Conservation (phyloP, 495 filamentous ascomycete species). For the Chaetomium tenue region DNA sequence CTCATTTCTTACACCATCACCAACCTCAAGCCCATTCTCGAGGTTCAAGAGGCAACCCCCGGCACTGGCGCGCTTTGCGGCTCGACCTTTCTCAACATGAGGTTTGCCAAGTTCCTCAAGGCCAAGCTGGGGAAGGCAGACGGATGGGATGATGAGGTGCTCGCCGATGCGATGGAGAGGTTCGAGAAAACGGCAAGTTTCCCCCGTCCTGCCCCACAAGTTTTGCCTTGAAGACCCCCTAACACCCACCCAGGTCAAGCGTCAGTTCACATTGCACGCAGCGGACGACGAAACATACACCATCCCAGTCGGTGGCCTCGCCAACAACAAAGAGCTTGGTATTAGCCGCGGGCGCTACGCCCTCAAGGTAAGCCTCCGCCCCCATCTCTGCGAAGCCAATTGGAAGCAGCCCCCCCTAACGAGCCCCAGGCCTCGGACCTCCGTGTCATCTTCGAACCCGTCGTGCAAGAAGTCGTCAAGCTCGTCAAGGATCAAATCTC, state of each 20-base stretch:
- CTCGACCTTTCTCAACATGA: constrained; percentile 54
- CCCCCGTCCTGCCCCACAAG: not conserved
- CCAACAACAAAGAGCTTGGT: constrained; percentile 31
- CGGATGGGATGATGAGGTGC: constrained; percentile 39
- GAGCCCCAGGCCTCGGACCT: constrained; percentile 38
- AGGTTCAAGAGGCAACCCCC: constrained; percentile 48
- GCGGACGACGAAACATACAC: constrained; percentile 33
- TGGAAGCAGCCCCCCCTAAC: not conserved
- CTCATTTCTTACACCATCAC: constrained; percentile 57
- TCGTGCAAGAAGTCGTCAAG: constrained; percentile 56
- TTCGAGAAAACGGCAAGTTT: constrained; percentile 38
- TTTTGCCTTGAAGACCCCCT: not conserved
- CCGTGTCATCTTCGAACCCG: constrained; percentile 55
- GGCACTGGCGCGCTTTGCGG: constrained; percentile 58
- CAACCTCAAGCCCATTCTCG: constrained; percentile 45
- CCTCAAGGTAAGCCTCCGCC: constrained; percentile 25
- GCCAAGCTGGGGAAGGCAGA: constrained; percentile 34
- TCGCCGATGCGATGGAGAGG: constrained; percentile 39
- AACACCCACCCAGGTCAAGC: constrained; percentile 27
- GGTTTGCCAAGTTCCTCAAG: constrained; percentile 48
- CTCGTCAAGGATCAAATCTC: constrained; percentile 60
- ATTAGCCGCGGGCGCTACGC: constrained; percentile 34
- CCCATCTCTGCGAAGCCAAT: not conserved
- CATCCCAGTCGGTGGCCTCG: constrained; percentile 37
- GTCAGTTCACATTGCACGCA: constrained; percentile 31